Evolutionary conservation across 2,329 filamentous ascomycete species (phyloP).

Genomic region (Penicillium verrucosum): DNA sequence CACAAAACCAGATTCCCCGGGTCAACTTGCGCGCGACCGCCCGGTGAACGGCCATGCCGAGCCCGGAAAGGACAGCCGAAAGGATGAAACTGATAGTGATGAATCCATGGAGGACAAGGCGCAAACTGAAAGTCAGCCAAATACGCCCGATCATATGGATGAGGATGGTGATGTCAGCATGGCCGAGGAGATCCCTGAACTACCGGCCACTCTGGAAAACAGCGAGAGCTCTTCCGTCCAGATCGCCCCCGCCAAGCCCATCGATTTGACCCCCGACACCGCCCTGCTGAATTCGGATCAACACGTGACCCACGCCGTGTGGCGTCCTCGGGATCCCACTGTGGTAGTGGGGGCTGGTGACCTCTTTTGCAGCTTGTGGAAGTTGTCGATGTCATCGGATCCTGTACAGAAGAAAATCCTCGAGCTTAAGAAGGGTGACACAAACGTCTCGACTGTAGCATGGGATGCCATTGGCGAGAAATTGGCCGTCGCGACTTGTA

Average conservation of each 20-base stretch:
- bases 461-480: conserved; percentile 47
- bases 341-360: conserved; percentile 44
- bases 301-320: conserved; percentile 43
- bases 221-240: conserved; percentile 49
- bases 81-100: conserved; percentile 35
- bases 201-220: conserved; percentile 41
- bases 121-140: conserved; percentile 26
- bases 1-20: conserved; percentile 31
- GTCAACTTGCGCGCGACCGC: conserved; percentile 36
- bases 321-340: conserved; percentile 46
- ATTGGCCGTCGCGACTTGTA: conserved; percentile 47
- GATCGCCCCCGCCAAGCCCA: conserved; percentile 48
- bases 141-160: conserved; percentile 31
- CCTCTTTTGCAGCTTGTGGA: conserved; percentile 47
- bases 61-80: conserved; percentile 34
- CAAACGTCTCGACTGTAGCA: conserved; percentile 44
- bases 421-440: conserved; percentile 31
- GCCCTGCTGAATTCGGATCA: conserved; percentile 40
- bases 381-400: conserved; percentile 30
- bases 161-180: conserved; percentile 47
- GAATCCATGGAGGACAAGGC: conserved; percentile 44
- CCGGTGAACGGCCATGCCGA: conserved; percentile 40
- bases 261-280: conserved; percentile 46
- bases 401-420: conserved; percentile 38
- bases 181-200: conserved; percentile 30